phyloP scores from a whole-genome alignment of 2,329 filamentous ascomycete genomes.

The Botrytis sinoallii region DNA sequence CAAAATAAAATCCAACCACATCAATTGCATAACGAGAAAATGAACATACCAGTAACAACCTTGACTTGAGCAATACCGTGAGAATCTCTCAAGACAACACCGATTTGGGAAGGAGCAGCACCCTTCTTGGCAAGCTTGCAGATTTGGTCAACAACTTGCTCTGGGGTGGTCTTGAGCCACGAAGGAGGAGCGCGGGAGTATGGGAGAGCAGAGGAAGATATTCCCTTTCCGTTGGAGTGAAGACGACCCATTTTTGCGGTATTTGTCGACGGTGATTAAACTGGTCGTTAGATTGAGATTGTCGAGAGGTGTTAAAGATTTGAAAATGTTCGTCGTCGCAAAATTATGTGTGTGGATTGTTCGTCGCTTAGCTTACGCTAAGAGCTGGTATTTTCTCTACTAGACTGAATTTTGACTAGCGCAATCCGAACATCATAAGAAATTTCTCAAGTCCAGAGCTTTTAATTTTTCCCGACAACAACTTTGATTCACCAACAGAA shows the following conservation, averaged over 20 bases:
- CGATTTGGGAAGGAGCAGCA: slow-evolving; percentile 96
- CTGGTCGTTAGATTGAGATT: slow-evolving; percentile 20
- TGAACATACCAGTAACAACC: slow-evolving; percentile 81
- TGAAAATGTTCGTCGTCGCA: slow-evolving; percentile 17
- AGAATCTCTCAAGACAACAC: slow-evolving; percentile 96
- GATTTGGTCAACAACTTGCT: slow-evolving; percentile 99
- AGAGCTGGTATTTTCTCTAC: background rate
- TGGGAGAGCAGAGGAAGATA: slow-evolving; percentile 90
- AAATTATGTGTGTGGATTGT: slow-evolving; percentile 5
- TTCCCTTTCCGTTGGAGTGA: slow-evolving; percentile 99
- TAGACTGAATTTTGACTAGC: slow-evolving; percentile 3
- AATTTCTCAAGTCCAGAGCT: slow-evolving; percentile 1
- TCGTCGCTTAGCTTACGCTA: slow-evolving; percentile 17
- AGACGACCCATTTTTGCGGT: slow-evolving; percentile 80
- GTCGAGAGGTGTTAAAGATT: slow-evolving; percentile 17
- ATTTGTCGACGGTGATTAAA: slow-evolving; percentile 25
- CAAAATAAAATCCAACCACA: background rate
- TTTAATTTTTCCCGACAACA: background rate
- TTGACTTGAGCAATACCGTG: slow-evolving; percentile 98
- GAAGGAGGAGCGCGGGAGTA: slow-evolving; percentile 91
- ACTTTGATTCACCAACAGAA: background rate
- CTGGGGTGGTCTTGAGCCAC: slow-evolving; percentile 98
- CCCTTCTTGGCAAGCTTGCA: slow-evolving; percentile 99
- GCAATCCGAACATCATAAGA: background rate
- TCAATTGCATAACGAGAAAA: background rate